Percentiles rank a stretch among this genome's conserved stretches.
Conservation (phyloP, 768 basidiomycete genomes). For the Paxillus involutus region DNA sequence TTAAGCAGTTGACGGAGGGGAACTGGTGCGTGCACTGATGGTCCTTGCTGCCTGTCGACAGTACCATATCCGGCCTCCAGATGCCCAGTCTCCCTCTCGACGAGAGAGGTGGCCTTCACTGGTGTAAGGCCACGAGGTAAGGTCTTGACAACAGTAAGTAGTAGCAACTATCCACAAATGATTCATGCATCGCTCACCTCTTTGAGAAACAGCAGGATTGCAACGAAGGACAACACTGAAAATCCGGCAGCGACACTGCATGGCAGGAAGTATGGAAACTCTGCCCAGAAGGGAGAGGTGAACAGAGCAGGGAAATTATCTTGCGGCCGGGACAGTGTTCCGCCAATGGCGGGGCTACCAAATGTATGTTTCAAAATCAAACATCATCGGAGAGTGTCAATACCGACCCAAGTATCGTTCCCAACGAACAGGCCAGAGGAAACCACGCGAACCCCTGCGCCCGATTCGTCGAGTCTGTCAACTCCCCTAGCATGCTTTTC, state of each 20-base stretch:
- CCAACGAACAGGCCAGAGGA: conserved; percentile 29
- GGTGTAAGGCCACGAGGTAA: conserved; percentile 4
- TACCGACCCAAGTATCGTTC: conserved; percentile 34
- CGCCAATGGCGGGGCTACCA: no score
- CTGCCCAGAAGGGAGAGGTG: conserved; percentile 41
- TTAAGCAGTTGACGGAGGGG: conserved; percentile 32
- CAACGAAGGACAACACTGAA: conserved; percentile 4
- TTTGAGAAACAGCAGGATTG: conserved; percentile 11
- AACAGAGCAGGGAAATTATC: conserved; percentile 49
- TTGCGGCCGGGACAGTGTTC: conserved; percentile 30
- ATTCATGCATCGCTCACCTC: conserved; percentile 17
- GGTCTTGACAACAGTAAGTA: conserved; percentile 18
- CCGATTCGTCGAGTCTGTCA: conserved; percentile 48
- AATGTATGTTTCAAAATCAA: neutral
- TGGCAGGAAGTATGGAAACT: conserved; percentile 47
- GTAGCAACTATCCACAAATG: neutral
- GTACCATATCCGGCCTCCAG: conserved; percentile 15
- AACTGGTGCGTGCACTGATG: conserved; percentile 12
- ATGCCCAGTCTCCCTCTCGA: conserved; percentile 10
- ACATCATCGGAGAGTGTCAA: neutral
- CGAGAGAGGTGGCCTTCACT: conserved; percentile 9
- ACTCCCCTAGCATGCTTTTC: conserved; percentile 67
- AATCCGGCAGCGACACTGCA: conserved; percentile 27
- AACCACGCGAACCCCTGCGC: conserved; percentile 27
- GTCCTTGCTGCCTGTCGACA: conserved; percentile 8